These are phyloP conservation scores for Apiospora sp. DNA, from an alignment of 2,329 filamentous ascomycete species.

Conservation along the genomic window DNA sequence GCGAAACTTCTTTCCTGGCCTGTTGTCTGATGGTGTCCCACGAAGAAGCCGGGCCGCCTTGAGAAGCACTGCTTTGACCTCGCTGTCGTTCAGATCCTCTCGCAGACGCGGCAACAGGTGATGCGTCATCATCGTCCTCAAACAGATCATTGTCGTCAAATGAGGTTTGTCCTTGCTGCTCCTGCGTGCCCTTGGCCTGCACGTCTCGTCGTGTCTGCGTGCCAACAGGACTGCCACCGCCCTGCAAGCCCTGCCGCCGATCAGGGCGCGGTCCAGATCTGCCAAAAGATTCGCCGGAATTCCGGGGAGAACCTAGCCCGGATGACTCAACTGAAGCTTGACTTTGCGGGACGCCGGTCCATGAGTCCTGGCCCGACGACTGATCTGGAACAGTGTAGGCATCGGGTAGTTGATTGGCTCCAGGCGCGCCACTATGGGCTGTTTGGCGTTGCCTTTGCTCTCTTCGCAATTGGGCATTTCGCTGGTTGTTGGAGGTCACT, in stretches of 20 bases:
- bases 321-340: background rate
- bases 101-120: slow-evolving; percentile 49
- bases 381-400: background rate
- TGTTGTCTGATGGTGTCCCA: slow-evolving; percentile 57
- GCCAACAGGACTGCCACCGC: background rate
- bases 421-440: slow-evolving; percentile 28
- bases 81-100: slow-evolving; percentile 31
- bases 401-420: background rate
- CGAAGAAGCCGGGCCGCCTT: slow-evolving; percentile 43
- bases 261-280: background rate
- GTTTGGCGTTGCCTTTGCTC: slow-evolving; percentile 28
- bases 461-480: slow-evolving; percentile 32
- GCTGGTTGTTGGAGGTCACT: slow-evolving; percentile 28
- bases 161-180: background rate
- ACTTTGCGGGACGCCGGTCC: background rate
- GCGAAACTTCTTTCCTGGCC: slow-evolving; percentile 31
- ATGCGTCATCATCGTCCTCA: slow-evolving; percentile 50
- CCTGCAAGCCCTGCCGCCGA: background rate
- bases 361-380: background rate
- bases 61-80: slow-evolving; percentile 29
- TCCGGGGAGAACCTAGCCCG: background rate
- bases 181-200: background rate
- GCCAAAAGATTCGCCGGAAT: background rate
- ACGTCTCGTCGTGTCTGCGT: slow-evolving; percentile 5
- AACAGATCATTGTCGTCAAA: slow-evolving; percentile 36